These are phyloP conservation scores for Alternaria solani DNA, from an alignment of 2,329 filamentous ascomycete genomes.

Conservation along the genomic window DNA sequence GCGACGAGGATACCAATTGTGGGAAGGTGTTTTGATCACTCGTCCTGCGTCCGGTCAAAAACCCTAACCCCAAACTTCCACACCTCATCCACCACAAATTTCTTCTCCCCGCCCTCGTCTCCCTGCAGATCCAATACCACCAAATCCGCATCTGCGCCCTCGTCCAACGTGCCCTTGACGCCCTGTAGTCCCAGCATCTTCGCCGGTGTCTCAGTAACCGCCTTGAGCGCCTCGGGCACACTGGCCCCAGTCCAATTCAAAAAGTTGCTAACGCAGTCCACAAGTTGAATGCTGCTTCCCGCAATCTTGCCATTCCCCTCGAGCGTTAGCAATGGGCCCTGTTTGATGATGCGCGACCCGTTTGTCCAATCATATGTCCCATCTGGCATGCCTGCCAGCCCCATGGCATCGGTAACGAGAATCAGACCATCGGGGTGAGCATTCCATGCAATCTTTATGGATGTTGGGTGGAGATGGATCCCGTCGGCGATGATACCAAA, in stretches of 20 bases:
- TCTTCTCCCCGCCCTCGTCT: conserved; percentile 56
- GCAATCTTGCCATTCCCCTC: conserved; percentile 72
- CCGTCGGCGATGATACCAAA: conserved; percentile 93
- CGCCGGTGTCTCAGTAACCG: conserved; percentile 80
- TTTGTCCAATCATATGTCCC: conserved; percentile 89
- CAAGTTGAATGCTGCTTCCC: conserved; percentile 72
- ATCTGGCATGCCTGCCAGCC: conserved; percentile 82
- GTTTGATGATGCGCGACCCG: conserved; percentile 71
- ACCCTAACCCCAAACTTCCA: conserved; percentile 74
- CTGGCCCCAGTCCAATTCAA: conserved; percentile 74
- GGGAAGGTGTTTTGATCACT: conserved; percentile 1
- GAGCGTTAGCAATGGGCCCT: conserved; percentile 74
- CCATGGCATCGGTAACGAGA: conserved; percentile 92
- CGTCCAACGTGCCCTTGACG: conserved; percentile 67
- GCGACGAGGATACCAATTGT: not conserved
- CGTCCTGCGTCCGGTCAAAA: conserved; percentile 25
- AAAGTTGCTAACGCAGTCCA: conserved; percentile 85
- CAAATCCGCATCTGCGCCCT: conserved; percentile 62
- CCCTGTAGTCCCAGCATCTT: conserved; percentile 74
- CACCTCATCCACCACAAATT: conserved; percentile 74
- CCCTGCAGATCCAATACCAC: conserved; percentile 70
- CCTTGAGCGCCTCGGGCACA: conserved; percentile 72
- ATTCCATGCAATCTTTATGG: conserved; percentile 87
- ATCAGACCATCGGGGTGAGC: conserved; percentile 85
- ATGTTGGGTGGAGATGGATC: conserved; percentile 87